phyloP scores from a whole-genome alignment of 106 monocot genomes.

The Dioscorea zingiberensis region DNA sequence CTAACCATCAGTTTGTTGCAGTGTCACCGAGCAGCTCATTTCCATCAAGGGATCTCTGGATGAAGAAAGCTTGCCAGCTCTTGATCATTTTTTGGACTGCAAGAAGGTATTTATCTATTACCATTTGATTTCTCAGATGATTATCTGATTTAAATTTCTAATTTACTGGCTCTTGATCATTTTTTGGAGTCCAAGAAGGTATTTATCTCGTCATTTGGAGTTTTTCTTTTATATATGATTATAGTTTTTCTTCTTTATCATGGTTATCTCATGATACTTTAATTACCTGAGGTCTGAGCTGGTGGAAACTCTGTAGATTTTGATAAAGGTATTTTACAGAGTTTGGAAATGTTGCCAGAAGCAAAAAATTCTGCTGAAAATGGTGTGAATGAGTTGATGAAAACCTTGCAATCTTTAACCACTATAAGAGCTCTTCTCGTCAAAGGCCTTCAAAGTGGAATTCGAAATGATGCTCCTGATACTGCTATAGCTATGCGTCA shows the following conservation, averaged over 20 bases:
- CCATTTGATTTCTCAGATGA: neutral
- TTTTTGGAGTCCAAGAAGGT: too few relatives aligned
- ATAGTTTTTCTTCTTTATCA: too few relatives aligned
- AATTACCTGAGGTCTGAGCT: too few relatives aligned
- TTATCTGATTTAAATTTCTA: neutral
- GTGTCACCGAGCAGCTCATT: slow-evolving; percentile 75
- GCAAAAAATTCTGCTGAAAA: slow-evolving; percentile 10
- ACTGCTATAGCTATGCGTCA: slow-evolving; percentile 94
- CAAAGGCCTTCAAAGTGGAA: slow-evolving; percentile 88
- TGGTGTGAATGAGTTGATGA: slow-evolving; percentile 28
- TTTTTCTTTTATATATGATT: too few relatives aligned
- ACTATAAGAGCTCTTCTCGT: slow-evolving; percentile 53
- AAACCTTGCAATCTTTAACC: slow-evolving; percentile 52
- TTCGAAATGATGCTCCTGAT: slow-evolving; percentile 97
- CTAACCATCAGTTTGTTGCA: slow-evolving; percentile 25
- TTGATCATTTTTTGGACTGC: slow-evolving; percentile 52
- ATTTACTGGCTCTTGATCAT: too few relatives aligned
- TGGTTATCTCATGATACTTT: too few relatives aligned
- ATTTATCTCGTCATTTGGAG: too few relatives aligned
- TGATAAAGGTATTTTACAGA: slow-evolving; percentile 25
- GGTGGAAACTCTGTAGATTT: too few relatives aligned
- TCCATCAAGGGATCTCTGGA: slow-evolving; percentile 87
- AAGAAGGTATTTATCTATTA: slow-evolving; percentile 58
- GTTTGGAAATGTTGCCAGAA: slow-evolving; percentile 57
- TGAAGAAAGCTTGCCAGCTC: slow-evolving; percentile 34